Conservation (phyloP, 805 yeast species). For the Candida hispaniensis region DNA sequence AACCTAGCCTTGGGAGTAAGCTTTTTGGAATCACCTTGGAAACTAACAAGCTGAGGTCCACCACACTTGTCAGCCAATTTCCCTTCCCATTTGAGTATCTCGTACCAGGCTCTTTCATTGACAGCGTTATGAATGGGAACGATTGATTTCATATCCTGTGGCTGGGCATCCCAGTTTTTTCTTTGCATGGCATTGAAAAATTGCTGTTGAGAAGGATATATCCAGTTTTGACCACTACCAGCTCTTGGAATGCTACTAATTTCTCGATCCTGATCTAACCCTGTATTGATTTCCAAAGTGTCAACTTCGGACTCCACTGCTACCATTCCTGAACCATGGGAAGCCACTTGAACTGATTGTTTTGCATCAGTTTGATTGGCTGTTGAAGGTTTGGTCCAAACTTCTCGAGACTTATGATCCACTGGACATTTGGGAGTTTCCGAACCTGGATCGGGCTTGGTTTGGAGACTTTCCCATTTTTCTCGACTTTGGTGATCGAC, state of each 20-base stretch:
- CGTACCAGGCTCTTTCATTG: constrained; percentile 86
- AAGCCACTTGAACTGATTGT: constrained; percentile 16
- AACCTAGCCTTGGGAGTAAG: constrained; percentile 82
- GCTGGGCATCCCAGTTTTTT: constrained; percentile 76
- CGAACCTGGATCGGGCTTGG: constrained; percentile 16
- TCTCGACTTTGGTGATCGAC: constrained; percentile 37
- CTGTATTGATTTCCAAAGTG: constrained; percentile 17
- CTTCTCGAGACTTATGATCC: constrained; percentile 47
- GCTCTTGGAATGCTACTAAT: constrained; percentile 78
- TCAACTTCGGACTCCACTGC: constrained; percentile 1
- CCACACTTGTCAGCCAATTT: constrained; percentile 42
- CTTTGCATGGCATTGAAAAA: constrained; percentile 90
- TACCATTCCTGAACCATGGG: constrained; percentile 6
- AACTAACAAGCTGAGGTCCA: constrained; percentile 72
- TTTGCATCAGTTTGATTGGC: too few relatives aligned
- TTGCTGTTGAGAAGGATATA: constrained; percentile 91
- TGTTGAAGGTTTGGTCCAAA: constrained; percentile 51
- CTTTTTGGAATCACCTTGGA: constrained; percentile 79
- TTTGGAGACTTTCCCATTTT: constrained; percentile 22
- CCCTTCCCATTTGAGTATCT: constrained; percentile 72
- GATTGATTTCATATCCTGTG: constrained; percentile 74
- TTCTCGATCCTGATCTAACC: constrained; percentile 63
- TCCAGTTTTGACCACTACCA: constrained; percentile 59
- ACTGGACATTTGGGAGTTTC: constrained; percentile 48
- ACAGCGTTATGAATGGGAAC: constrained; percentile 93